Evolutionary conservation across 441 rosid genomes (phyloP).

Genomic region (Adansonia grandidieri): DNA sequence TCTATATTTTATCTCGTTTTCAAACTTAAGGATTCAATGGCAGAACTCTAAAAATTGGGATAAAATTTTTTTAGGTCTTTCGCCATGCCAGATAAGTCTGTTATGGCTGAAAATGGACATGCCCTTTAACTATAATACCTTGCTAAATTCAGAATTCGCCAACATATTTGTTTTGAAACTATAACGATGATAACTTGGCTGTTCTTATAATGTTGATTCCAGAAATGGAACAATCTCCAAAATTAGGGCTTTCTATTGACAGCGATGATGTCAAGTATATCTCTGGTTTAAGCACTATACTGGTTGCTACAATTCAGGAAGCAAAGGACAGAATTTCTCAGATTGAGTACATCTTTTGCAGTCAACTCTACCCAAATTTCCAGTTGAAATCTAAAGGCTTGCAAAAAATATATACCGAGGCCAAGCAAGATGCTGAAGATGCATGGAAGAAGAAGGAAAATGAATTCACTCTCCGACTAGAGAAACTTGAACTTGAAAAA

Average conservation of each 20-base stretch:
- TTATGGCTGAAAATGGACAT: background rate
- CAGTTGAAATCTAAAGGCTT: constrained; percentile 59
- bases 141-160: background rate
- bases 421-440: constrained; percentile 57
- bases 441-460: constrained; percentile 65
- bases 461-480: constrained; percentile 45
- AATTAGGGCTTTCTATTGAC: constrained; percentile 42
- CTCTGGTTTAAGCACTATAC: constrained; percentile 70
- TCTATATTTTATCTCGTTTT: background rate
- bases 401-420: constrained; percentile 55
- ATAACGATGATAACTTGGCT: background rate
- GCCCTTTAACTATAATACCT: background rate
- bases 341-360: constrained; percentile 87
- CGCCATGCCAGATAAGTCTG: background rate
- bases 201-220: constrained; percentile 8
- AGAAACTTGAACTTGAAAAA: constrained; percentile 58
- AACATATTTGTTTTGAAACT: constrained; percentile 4
- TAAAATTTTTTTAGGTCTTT: background rate
- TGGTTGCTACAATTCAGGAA: constrained; percentile 91
- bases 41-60: background rate
- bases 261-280: constrained; percentile 52
- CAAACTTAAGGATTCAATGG: background rate
- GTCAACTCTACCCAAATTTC: constrained; percentile 77
- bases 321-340: constrained; percentile 87
- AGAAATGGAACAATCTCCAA: constrained; percentile 49